Evolutionary conservation across 2,329 filamentous ascomycete genomes (phyloP).

Genomic region (Microdochium nivale): DNA sequence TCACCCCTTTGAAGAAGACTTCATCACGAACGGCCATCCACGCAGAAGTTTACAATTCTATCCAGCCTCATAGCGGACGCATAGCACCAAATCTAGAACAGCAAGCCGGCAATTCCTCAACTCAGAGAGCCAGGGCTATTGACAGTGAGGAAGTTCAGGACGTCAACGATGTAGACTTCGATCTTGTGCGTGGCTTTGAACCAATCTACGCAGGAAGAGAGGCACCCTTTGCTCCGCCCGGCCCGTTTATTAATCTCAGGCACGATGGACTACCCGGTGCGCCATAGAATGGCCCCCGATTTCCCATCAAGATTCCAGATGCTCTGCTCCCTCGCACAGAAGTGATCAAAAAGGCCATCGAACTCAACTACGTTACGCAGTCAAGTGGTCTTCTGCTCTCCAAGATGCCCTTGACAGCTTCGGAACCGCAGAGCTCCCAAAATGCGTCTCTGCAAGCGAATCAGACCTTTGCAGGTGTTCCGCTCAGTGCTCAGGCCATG

Average conservation of each 20-base stretch:
- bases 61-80: background rate
- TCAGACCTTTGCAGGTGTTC: background rate
- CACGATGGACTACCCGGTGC: background rate
- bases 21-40: too few species aligned
- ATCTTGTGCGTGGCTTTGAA: background rate
- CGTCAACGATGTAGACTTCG: background rate
- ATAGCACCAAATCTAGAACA: background rate
- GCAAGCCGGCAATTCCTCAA: background rate
- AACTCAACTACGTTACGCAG: background rate
- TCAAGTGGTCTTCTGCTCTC: background rate
- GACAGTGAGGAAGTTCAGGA: background rate
- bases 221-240: background rate
- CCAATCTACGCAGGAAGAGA: background rate
- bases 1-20: too few species aligned
- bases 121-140: background rate
- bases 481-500: background rate
- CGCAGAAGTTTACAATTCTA: too few species aligned
- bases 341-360: background rate
- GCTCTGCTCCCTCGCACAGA: background rate
- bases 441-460: background rate
- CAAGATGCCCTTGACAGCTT: background rate
- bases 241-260: background rate
- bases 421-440: background rate
- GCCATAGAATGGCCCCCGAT: background rate
- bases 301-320: background rate